Evolutionary conservation across 331 rosid species (phyloP).

Genomic region (Quercus phellos): DNA sequence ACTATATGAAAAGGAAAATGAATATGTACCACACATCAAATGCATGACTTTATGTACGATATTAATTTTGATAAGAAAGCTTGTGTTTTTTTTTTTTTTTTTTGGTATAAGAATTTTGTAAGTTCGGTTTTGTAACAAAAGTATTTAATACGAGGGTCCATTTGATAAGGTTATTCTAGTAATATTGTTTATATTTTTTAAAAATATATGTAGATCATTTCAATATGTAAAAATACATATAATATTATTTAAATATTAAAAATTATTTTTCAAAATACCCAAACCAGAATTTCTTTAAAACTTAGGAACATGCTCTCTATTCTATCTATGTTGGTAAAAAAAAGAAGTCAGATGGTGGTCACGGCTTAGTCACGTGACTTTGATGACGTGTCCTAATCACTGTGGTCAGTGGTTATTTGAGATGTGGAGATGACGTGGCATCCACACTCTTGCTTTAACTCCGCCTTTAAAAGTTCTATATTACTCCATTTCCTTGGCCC

Average conservation of each 20-base stretch:
- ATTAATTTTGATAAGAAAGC: too few species aligned
- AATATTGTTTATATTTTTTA: too few species aligned
- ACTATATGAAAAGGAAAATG: too few species aligned
- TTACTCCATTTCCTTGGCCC: constrained; percentile 5
- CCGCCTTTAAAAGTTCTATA: constrained; percentile 7
- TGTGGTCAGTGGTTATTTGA: constrained; percentile 13
- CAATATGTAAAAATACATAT: too few species aligned
- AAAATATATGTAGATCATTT: too few species aligned
- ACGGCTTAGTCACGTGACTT: constrained; percentile 30
- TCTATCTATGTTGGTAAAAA: too few species aligned
- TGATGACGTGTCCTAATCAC: constrained; percentile 22
- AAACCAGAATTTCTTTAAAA: background rate
- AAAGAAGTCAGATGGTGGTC: background rate
- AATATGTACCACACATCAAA: too few species aligned
- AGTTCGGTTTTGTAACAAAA: background rate
- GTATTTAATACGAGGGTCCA: background rate
- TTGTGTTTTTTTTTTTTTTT: too few species aligned
- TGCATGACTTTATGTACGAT: too few species aligned
- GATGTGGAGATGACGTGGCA: constrained; percentile 45
- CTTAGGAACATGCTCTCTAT: background rate
- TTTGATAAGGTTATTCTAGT: too few species aligned
- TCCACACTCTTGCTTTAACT: constrained; percentile 22
- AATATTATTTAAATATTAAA: too few species aligned
- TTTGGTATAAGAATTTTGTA: background rate
- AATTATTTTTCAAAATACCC: too few species aligned